These are phyloP conservation scores for Erythrophleum ivorense DNA, from an alignment of 331 rosid species.

Conservation along the genomic window DNA sequence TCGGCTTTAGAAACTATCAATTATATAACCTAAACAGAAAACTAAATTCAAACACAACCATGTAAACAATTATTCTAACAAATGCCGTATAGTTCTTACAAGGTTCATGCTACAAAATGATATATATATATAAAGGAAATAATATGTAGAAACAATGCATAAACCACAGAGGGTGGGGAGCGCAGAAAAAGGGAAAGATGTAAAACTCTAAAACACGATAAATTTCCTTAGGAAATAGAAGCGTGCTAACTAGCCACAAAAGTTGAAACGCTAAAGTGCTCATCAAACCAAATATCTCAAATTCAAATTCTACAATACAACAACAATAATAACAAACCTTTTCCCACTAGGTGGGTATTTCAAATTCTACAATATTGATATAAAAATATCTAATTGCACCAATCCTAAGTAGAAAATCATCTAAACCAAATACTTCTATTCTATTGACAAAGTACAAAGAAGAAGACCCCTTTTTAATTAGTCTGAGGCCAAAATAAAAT, in stretches of 20 bases:
- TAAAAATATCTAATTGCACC: conserved; percentile 17
- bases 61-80: conserved; percentile 1
- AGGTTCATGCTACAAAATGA: neutral
- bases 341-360: no score
- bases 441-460: neutral
- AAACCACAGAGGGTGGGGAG: neutral
- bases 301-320: no score
- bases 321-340: no score
- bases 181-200: no score
- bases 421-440: neutral
- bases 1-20: conserved; percentile 29
- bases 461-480: no score
- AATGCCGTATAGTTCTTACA: conserved; percentile 18
- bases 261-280: neutral
- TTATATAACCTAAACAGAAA: conserved; percentile 6
- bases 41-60: no score
- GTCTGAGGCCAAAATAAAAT: no score
- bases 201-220: neutral
- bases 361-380: neutral
- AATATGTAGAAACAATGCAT: neutral
- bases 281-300: no score
- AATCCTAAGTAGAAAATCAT: neutral
- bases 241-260: neutral
- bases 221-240: neutral
- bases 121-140: neutral